Evolutionary conservation across 768 basidiomycete species (phyloP), one percentile per base, ranked within the genome.

Genomic region (Lactarius psammicola): DNA sequence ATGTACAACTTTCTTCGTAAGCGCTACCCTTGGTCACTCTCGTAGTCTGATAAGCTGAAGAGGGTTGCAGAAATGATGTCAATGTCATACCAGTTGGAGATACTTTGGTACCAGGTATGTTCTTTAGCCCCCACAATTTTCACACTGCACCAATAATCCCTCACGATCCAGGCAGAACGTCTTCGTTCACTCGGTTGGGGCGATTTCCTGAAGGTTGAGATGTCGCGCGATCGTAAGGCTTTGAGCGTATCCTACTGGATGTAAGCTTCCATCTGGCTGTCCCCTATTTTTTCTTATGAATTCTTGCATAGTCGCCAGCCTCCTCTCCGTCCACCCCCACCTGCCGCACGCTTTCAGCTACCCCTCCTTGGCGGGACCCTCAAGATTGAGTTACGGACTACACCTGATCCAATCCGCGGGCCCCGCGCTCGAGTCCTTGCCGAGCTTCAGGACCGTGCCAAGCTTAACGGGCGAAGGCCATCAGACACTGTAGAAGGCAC

Each of bases 71-170:
- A 95, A 74, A 89, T 92, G 81, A 91, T 95, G 85, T 92, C 93
- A 1, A 76, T 97, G 65, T 89, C 92, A 2, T 97, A 97, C 76
- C 95, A 96, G 72, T 81, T 98, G 18, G 95, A 95, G 75, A 90
- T 94, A 68, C 75, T 98, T 56, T 87, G 87, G 82, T 90, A 87
- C 71, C 92, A 94, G 74, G 83, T 80, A 60, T n/a, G 74, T 64
- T 40, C 18, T 36, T 49, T 26, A 42, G 20, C 9, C 20, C 54
- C 13, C 49, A n/a, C 18, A 49, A 23, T 15, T 13, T 62, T 11
- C 0, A 28, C 30, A 10, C 3, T 56, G 59, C 38, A 60, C 9
- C 34, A 59, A 56, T 67, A 23, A 34, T 49, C 34, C 59, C 54
- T 55, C 46, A 71, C 17, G 15, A 53, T n/a, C 30, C 54, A 79